These are phyloP conservation scores for Sporobolomyces pararoseus DNA, from an alignment of 768 basidiomycete genomes.

Conservation along the genomic window DNA sequence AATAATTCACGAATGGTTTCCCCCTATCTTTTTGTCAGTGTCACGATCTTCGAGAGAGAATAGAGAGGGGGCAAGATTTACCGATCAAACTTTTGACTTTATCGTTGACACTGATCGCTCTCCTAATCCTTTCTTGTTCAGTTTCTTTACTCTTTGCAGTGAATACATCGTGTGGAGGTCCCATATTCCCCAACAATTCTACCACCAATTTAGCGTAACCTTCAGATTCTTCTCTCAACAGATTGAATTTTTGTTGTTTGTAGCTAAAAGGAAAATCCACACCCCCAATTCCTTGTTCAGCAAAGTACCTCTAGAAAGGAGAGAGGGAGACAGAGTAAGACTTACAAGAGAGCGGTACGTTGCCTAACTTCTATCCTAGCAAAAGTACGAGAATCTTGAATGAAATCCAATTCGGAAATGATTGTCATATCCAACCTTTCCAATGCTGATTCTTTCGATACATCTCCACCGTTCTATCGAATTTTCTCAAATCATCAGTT, in stretches of 20 bases:
- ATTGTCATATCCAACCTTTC: slow-evolving; percentile 70
- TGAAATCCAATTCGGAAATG: slow-evolving; percentile 57
- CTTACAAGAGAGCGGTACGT: slow-evolving; percentile 40
- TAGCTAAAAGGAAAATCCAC: slow-evolving; percentile 56
- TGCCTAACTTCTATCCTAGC: slow-evolving; percentile 30
- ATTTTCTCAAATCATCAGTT: not conserved
- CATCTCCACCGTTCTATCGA: slow-evolving; percentile 58
- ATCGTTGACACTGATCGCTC: slow-evolving; percentile 67
- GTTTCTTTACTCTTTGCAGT: slow-evolving; percentile 49
- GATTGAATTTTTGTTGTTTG: slow-evolving; percentile 97
- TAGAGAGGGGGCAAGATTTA: not conserved
- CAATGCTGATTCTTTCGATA: slow-evolving; percentile 62
- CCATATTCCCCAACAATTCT: slow-evolving; percentile 73
- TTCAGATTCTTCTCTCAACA: slow-evolving; percentile 93
- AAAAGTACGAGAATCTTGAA: not conserved
- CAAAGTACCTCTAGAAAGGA: not conserved
- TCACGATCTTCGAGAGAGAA: no score
- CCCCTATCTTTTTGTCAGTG: no score
- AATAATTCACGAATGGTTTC: no score
- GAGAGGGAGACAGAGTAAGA: not conserved
- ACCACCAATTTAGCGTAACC: slow-evolving; percentile 89
- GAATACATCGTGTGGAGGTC: slow-evolving; percentile 65
- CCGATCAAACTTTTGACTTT: slow-evolving; percentile 79
- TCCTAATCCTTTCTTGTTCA: slow-evolving; percentile 59
- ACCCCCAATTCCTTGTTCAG: no score